Evolutionary conservation across 805 yeast genomes (phyloP).

Genomic region (Komagataella ulmi): DNA sequence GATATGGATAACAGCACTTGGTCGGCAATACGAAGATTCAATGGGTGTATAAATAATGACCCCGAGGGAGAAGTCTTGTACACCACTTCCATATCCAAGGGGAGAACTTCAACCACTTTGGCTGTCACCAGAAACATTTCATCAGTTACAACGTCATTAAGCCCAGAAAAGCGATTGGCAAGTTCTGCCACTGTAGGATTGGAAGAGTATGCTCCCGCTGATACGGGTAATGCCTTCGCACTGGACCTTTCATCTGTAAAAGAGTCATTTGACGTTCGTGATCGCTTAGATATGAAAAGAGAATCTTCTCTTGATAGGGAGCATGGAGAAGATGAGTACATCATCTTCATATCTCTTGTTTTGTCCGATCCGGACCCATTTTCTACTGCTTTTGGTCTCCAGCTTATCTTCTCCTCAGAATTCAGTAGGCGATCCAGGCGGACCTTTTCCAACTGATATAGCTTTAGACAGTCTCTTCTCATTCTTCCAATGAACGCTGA

Average conservation of each 20-base stretch:
- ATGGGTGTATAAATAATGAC: not conserved
- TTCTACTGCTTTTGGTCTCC: not conserved
- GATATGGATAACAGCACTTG: not conserved
- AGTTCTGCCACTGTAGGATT: not conserved
- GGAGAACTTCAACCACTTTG: not conserved
- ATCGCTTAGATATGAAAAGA: not conserved
- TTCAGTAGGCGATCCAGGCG: not conserved
- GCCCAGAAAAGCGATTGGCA: not conserved
- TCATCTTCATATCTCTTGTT: not conserved
- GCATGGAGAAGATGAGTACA: not conserved
- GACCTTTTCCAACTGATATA: not conserved
- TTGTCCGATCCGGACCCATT: not conserved
- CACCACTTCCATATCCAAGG: not conserved
- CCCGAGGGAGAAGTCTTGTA: not conserved
- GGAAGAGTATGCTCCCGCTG: not conserved
- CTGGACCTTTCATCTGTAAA: not conserved
- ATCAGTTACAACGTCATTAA: not conserved
- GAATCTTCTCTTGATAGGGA: not conserved
- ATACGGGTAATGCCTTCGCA: not conserved
- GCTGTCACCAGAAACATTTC: not conserved
- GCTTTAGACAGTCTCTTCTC: not conserved
- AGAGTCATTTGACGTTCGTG: not conserved
- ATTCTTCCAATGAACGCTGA: not conserved
- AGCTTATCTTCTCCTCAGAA: not conserved
- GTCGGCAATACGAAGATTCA: not conserved